Base-by-base conservation (phyloP, 2,329 filamentous ascomycete species). In the Pseudogymnoascus sp. region DNA sequence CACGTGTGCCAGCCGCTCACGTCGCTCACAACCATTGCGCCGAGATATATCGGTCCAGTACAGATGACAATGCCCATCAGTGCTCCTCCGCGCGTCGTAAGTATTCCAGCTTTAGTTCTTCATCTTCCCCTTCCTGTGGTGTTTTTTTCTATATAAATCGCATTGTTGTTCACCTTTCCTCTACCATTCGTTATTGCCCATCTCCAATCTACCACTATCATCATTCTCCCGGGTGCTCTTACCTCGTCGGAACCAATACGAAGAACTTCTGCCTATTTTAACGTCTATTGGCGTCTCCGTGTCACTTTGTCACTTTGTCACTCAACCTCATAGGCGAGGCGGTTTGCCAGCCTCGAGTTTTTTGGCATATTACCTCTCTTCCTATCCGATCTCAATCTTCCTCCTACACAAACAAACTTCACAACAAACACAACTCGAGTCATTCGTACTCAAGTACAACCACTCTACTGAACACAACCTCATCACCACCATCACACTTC, bases 21-120 rank as follows among this genome's bases (percentile, higher is more conserved):
- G 47, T 28, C 28, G 8, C 47, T 54, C 28, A 12, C 28, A 16
- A 35, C n/a, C 28, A 33, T 54, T 4, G 28, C 28, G 14, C 47
- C 47, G 47, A 54, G 47, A 54, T 54, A 54, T 54, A 54, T 54
- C 16, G 28, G 47, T 16, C 47, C 47, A 33, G 47, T 54, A 54
- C 28, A 20, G 11, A 54, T 54, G 47, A 20, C 47, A 54, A 54
- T 54, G 47, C 9, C 47, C 28, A 54, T 54, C 11, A 11, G 8
- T 33, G 28, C 47, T 6, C 47, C 47, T 18, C 47, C 47, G 20
- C 47, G 47, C 47, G 28, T 54, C 11, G 47, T 54, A 54, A 18
- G 47, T 54, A 14, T 35, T 14, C 47, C 33, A 33, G 18, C 47
- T 54, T 54, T 16, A 54, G n/a, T 54, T 5, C 22, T 5, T 25